These are phyloP conservation scores for Colletotrichum sp. DNA, from an alignment of 2,329 filamentous ascomycete species.

Conservation along the genomic window DNA sequence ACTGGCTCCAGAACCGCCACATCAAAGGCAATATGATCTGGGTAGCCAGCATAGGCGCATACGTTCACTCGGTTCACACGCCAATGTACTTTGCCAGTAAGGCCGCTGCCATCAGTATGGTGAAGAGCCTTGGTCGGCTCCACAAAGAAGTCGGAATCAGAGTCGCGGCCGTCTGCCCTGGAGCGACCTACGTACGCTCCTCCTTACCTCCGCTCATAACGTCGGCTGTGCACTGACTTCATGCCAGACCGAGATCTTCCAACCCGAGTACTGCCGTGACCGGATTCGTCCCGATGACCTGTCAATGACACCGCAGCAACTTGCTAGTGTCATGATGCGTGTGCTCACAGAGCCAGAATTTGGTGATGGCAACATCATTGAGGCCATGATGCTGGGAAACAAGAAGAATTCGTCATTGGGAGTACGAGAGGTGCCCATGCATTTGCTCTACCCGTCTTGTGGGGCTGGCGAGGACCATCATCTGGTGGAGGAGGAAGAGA, in stretches of 20 bases:
- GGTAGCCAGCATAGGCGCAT: constrained; percentile 30
- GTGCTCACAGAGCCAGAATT: constrained; percentile 17
- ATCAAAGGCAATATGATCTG: constrained; percentile 41
- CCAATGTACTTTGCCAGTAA: constrained; percentile 35
- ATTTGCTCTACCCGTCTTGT: background rate
- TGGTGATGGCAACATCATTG: constrained; percentile 24
- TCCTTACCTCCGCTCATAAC: background rate
- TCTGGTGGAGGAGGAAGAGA: background rate
- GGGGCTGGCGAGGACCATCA: background rate
- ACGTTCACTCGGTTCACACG: constrained; percentile 30
- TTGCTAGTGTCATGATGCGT: constrained; percentile 7
- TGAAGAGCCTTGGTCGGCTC: background rate
- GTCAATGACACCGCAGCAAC: background rate
- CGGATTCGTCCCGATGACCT: background rate
- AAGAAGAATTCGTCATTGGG: background rate
- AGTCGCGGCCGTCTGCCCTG: background rate
- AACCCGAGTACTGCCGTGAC: background rate
- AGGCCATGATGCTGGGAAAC: constrained; percentile 20
- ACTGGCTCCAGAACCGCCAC: constrained; percentile 29
- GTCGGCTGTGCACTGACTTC: background rate
- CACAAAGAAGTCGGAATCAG: background rate
- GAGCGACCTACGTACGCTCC: background rate
- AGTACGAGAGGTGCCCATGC: background rate
- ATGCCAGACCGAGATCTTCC: background rate
- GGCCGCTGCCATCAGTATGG: constrained; percentile 22